Conservation (phyloP, 768 basidiomycete genomes). For the Xerocomus brunneocitrinus region DNA sequence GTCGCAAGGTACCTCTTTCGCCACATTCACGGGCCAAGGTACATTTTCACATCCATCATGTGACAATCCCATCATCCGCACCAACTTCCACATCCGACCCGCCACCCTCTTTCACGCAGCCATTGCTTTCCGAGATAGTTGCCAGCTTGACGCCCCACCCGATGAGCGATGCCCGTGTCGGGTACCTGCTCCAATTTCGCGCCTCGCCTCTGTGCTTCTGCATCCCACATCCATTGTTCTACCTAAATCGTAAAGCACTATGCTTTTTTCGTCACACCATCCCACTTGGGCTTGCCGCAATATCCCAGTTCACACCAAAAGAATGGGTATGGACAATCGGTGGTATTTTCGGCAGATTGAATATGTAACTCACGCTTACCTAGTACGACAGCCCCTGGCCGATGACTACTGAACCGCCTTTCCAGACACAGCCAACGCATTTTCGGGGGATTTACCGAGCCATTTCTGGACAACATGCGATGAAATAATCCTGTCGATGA, state of each 20-base stretch:
- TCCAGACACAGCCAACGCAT: slow-evolving; percentile 6
- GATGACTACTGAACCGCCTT: not conserved
- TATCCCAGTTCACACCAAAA: slow-evolving; percentile 1
- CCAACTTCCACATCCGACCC: not conserved
- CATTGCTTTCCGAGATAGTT: not conserved
- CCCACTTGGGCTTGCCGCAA: slow-evolving; percentile 2
- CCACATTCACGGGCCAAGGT: slow-evolving; percentile 1
- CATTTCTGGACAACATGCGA: slow-evolving; percentile 1
- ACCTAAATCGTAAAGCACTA: not conserved
- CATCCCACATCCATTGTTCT: slow-evolving; percentile 1
- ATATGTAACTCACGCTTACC: not conserved
- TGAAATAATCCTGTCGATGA: slow-evolving; percentile 7
- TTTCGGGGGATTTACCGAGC: slow-evolving; percentile 10
- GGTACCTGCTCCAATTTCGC: not conserved
- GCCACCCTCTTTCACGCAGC: slow-evolving; percentile 4
- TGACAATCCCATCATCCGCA: not conserved
- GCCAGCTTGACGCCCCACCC: not conserved
- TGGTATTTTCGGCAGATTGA: slow-evolving; percentile 11
- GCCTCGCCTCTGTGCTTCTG: not conserved
- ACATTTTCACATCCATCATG: slow-evolving; percentile 4
- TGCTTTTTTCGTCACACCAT: not conserved
- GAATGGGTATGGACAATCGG: slow-evolving; percentile 10
- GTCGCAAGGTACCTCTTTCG: not conserved
- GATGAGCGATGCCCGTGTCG: not conserved
- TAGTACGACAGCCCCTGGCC: not conserved